Conservation (phyloP, 2,329 filamentous ascomycete genomes). For the Neobulgaria alba region DNA sequence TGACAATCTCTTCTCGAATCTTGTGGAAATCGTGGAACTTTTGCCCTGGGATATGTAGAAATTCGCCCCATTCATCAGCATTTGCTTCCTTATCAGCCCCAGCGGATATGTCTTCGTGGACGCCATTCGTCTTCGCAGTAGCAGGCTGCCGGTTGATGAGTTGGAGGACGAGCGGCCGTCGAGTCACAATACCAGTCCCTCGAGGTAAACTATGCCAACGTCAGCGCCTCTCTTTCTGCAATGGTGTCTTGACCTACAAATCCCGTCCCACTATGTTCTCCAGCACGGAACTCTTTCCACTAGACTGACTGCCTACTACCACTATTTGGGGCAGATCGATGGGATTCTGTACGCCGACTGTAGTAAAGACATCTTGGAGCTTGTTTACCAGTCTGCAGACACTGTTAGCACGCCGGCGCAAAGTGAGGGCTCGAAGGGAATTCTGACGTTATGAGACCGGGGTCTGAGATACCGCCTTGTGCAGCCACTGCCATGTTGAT, state of each 20-base stretch:
- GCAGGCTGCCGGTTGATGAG: constrained; percentile 83
- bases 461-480: constrained; percentile 55
- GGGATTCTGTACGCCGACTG: constrained; percentile 96
- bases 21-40: constrained; percentile 98
- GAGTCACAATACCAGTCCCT: constrained; percentile 94
- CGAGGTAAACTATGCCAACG: constrained; percentile 62
- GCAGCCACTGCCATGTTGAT: constrained; percentile 23
- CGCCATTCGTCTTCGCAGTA: constrained; percentile 60
- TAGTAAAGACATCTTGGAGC: constrained; percentile 98
- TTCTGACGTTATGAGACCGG: constrained; percentile 55
- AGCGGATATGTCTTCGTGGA: constrained; percentile 52
- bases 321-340: constrained; percentile 98
- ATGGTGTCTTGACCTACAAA: constrained; percentile 58
- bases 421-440: constrained; percentile 15
- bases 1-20: constrained; percentile 94
- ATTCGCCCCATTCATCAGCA: constrained; percentile 95
- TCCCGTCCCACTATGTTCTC: constrained; percentile 98
- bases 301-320: constrained; percentile 96
- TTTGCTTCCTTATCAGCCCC: constrained; percentile 83
- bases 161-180: constrained; percentile 91
- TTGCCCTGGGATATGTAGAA: constrained; percentile 92
- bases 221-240: constrained; percentile 13
- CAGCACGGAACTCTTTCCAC: constrained; percentile 96
- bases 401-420: constrained; percentile 22
- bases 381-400: constrained; percentile 78